Evolutionary conservation across 495 filamentous ascomycete genomes (phyloP).

Genomic region (Thermothielavioides terrestris): DNA sequence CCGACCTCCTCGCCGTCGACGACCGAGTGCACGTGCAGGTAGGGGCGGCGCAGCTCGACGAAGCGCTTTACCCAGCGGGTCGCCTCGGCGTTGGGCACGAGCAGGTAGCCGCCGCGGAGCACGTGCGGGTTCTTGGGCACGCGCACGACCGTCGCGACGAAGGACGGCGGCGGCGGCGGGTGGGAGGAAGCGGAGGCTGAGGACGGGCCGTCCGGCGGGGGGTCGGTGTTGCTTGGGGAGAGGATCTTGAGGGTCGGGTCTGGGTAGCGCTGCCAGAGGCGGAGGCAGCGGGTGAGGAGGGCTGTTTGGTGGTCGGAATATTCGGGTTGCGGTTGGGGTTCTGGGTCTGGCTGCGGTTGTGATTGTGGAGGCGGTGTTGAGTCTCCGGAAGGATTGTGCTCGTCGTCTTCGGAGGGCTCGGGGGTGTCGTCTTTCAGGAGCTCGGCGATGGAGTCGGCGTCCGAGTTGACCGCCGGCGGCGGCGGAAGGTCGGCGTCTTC

Average conservation of each 20-base stretch:
- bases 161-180: constrained; percentile 33
- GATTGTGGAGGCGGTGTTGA: neutral
- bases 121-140: constrained; percentile 65
- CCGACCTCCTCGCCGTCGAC: constrained; percentile 83
- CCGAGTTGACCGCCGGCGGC: constrained; percentile 14
- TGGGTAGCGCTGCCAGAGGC: constrained; percentile 69
- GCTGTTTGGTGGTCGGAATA: constrained; percentile 45
- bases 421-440: constrained; percentile 36
- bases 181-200: neutral
- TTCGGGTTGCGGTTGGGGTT: constrained; percentile 29
- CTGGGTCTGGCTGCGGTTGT: neutral
- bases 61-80: constrained; percentile 83
- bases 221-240: constrained; percentile 64
- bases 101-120: constrained; percentile 76
- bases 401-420: neutral
- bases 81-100: constrained; percentile 64
- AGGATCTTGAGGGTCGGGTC: constrained; percentile 67
- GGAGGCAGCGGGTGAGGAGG: constrained; percentile 62
- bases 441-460: constrained; percentile 37
- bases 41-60: constrained; percentile 86
- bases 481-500: constrained; percentile 15
- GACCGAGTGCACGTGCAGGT: constrained; percentile 78
- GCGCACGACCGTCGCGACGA: constrained; percentile 58
- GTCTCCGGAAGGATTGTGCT: neutral
- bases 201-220: constrained; percentile 56